Conservation (phyloP, 192 early-diverging fungal genomes). For the Coemansia sp. region DNA sequence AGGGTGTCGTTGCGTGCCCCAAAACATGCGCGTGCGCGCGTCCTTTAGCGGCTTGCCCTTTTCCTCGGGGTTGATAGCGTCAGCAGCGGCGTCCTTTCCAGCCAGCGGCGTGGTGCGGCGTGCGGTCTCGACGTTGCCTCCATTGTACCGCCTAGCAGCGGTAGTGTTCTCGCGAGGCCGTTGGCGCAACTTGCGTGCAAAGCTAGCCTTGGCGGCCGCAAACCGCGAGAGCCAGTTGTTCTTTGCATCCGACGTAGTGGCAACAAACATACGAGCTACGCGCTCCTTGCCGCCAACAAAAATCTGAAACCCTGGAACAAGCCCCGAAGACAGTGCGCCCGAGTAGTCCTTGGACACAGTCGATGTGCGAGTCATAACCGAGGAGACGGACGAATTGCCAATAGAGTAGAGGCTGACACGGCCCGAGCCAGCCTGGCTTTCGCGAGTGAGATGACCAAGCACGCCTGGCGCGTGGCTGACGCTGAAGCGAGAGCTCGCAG, state of each 20-base stretch:
- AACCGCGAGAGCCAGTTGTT: constrained; percentile 60
- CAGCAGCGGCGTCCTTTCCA: constrained; percentile 21
- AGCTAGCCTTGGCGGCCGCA: constrained; percentile 58
- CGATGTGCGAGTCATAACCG: constrained; percentile 59
- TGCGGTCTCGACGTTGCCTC: constrained; percentile 4
- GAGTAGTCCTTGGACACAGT: constrained; percentile 61
- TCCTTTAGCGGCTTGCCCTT: constrained; percentile 36
- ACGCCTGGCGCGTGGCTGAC: constrained; percentile 46
- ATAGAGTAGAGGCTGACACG: constrained; percentile 57
- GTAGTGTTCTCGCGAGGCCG: constrained; percentile 45
- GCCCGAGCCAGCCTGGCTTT: constrained; percentile 51
- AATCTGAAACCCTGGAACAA: constrained; percentile 58
- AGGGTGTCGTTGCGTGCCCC: constrained; percentile 61
- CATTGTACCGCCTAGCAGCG: constrained; percentile 26
- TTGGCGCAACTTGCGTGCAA: constrained; percentile 50
- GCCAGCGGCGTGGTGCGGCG: constrained; percentile 11
- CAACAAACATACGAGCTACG: constrained; percentile 60
- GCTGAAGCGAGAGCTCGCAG: constrained; percentile 60
- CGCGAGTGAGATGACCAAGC: constrained; percentile 41
- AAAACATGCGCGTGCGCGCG: constrained; percentile 54
- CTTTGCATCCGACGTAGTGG: constrained; percentile 55
- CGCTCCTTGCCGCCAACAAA: constrained; percentile 58
- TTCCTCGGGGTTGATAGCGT: constrained; percentile 26
- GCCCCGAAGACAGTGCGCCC: constrained; percentile 54
- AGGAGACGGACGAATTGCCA: constrained; percentile 58